These are phyloP conservation scores for Haplographium delicatum DNA, from an alignment of 495 filamentous ascomycete species.

Conservation along the genomic window DNA sequence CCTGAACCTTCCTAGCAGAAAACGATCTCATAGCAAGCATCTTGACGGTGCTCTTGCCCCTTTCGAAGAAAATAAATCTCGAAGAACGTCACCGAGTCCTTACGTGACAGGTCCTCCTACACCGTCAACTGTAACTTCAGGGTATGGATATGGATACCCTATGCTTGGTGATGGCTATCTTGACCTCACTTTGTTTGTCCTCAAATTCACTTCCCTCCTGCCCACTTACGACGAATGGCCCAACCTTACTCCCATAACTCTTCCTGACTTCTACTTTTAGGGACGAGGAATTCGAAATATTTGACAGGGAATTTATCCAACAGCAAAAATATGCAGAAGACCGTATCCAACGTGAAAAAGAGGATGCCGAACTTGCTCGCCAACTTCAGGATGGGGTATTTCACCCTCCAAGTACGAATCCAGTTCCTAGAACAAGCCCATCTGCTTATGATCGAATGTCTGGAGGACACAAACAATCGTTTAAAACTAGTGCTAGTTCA, in stretches of 20 bases:
- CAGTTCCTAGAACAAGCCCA: neutral
- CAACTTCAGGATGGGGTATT: conserved; percentile 24
- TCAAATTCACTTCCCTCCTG: conserved; percentile 15
- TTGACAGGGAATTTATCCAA: conserved; percentile 21
- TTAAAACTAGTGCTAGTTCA: neutral
- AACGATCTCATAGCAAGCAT: conserved; percentile 31
- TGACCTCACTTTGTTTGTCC: conserved; percentile 20
- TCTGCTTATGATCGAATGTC: conserved; percentile 20
- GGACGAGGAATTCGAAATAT: conserved; percentile 18
- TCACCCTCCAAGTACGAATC: neutral
- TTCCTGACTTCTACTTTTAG: conserved; percentile 11
- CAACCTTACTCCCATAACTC: neutral
- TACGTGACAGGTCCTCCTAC: conserved; percentile 26
- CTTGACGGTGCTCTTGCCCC: conserved; percentile 17
- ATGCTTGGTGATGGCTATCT: conserved; percentile 15
- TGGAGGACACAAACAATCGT: conserved; percentile 5
- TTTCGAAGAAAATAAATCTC: conserved; percentile 26
- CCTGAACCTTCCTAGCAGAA: conserved; percentile 25
- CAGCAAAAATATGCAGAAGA: conserved; percentile 33
- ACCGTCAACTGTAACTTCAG: conserved; percentile 23
- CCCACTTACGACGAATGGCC: no score
- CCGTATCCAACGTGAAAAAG: conserved; percentile 34
- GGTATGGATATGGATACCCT: conserved; percentile 17
- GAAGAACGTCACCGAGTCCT: conserved; percentile 32
- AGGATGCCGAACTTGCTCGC: conserved; percentile 46